Evolutionary conservation across 176 grass and related monocot genomes (phyloP), one percentile per base, ranked within the genome.

Genomic region (Aegilops tauschii): DNA sequence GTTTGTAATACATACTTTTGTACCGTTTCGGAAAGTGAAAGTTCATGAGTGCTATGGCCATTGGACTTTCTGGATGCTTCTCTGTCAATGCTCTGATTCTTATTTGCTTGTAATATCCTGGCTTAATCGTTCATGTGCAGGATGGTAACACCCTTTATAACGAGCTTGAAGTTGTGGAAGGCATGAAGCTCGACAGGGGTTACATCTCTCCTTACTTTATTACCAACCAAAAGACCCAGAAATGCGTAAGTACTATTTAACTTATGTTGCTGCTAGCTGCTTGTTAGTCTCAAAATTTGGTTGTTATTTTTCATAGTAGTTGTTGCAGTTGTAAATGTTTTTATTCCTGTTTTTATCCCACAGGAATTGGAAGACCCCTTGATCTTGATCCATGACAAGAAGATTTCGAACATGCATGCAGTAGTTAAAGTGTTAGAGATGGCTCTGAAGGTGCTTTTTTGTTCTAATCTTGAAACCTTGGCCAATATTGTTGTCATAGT

Each of bases 181-280:
- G 97, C 70, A 99, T 99, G 97, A 96, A 99, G 68, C 90, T 99
- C 59, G 97, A 99, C 76, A 89, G 97, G 78, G 94, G 97, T 52
- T 99, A 96, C 84, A 99, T 99, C 88, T 99, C 97, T 73, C 97
- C 97, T 9, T 99, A 99, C 71, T 99, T 99, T n/a, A 69, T 99
- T 82, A 96, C 97, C 61, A 93, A 94, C 80, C 89, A 65, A 32
- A 99, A 99, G 80, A 96, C 84, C 80, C 97, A 99, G 87, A 99
- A 99, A 93, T 99, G 94, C 86, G 97, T 99, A 93, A 94, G 96
- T 95, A 54, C 23, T 59, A 1, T 59, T 59, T 34, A 56, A 44
- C 30, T 21, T 37, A 29, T 6, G 14, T 36, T 71, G 28, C 69
- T 45, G 47, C n/a, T 12, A 5, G 18, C 16, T 37, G 71, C 42